Evolutionary conservation across 2,329 filamentous ascomycete genomes (phyloP).

Genomic region (Fusarium zealandicum): DNA sequence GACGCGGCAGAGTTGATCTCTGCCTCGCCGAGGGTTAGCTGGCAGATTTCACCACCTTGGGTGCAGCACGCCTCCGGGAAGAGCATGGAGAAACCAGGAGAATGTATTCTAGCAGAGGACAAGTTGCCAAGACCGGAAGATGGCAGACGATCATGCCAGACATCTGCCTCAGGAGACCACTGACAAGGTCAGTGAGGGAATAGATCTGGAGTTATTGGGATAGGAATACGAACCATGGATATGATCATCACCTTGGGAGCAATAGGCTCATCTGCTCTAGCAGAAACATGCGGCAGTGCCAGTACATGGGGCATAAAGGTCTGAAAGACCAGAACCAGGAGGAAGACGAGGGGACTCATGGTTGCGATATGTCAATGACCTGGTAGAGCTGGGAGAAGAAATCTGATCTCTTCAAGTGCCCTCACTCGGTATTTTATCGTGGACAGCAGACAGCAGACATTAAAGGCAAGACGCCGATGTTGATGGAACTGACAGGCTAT

Average conservation of each 20-base stretch:
- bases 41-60: conserved; percentile 66
- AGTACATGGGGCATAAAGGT: neutral
- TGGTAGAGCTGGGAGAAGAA: neutral
- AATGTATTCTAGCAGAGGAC: conserved; percentile 61
- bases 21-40: conserved; percentile 71
- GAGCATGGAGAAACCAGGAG: conserved; percentile 69
- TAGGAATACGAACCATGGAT: conserved; percentile 59
- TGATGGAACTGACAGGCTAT: neutral
- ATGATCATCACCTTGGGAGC: conserved; percentile 69
- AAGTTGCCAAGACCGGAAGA: conserved; percentile 60
- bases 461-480: neutral
- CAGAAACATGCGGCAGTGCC: conserved; percentile 2
- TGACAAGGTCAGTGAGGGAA: conserved; percentile 42
- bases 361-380: neutral
- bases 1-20: conserved; percentile 79
- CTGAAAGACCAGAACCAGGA: conserved; percentile 12
- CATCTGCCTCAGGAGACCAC: conserved; percentile 68
- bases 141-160: conserved; percentile 65
- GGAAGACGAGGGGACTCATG: conserved; percentile 16
- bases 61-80: conserved; percentile 73
- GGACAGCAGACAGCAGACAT: neutral
- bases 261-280: conserved; percentile 39
- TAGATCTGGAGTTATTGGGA: neutral
- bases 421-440: neutral
- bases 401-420: neutral